phyloP scores from a whole-genome alignment of 176 grass and related monocot species.

The Pharus latifolius region DNA sequence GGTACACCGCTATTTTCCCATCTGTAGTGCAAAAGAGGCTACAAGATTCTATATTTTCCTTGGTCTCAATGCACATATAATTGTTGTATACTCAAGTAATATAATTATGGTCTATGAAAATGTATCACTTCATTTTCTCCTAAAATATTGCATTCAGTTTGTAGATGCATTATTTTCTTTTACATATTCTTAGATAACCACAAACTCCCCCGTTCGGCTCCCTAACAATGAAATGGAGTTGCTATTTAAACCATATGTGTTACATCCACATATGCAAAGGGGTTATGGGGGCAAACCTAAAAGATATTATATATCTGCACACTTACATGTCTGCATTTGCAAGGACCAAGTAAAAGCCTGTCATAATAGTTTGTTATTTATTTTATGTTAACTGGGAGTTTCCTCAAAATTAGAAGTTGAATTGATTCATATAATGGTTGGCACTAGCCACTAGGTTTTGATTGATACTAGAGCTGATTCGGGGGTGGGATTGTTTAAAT shows the following conservation, averaged over 20 bases:
- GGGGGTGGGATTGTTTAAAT: slow-evolving; percentile 3
- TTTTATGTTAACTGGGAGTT: background rate
- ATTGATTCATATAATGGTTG: background rate
- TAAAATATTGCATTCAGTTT: slow-evolving; percentile 14
- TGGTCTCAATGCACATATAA: background rate
- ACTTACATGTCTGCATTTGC: background rate
- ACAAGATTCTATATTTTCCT: background rate
- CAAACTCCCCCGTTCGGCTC: background rate
- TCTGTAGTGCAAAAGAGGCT: background rate
- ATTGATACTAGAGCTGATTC: background rate
- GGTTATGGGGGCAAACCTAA: background rate
- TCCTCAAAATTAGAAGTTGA: background rate
- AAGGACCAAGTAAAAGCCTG: background rate
- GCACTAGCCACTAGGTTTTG: background rate
- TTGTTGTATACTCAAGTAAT: background rate
- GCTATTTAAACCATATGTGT: background rate
- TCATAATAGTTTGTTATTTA: background rate
- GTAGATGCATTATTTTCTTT: too few relatives aligned
- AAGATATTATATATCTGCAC: background rate
- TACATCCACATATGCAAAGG: background rate
- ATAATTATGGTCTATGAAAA: background rate
- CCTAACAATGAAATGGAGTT: background rate
- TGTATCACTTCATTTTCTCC: background rate
- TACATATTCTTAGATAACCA: too few relatives aligned
- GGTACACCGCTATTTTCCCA: slow-evolving; percentile 27